Base-by-base conservation (phyloP, 495 filamentous ascomycete species). In the Lepraria neglecta region DNA sequence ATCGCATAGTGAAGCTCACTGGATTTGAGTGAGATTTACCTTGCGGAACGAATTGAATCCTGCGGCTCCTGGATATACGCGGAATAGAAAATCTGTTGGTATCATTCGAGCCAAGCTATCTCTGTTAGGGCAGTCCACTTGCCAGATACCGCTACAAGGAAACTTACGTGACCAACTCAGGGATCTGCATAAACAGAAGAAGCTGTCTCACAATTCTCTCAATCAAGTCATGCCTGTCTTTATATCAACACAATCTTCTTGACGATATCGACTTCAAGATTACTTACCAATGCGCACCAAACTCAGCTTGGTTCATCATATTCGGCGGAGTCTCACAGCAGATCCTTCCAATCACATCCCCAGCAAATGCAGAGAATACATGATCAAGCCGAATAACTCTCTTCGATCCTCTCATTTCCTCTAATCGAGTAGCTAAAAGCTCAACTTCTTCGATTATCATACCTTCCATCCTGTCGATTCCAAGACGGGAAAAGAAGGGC, bases 371-470 rank as follows among this genome's bases (percentile, higher is more conserved):
- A n/a, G 61, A 55, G 46, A 67, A 66, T n/a, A 66, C 70, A 57
- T 70, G 68, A 19, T 73, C 71, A 3, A 73, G 59, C 9, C 71
- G 59, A n/a, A 73, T 43, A 0, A 68, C 55, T 9, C 40, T 51
- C 14, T 40, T 30, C 6, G 63, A 67, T 11, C 62, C 61, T 45
- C 51, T 60, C 45, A 59, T 55, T 1, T 14, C 19, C 12, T 63
- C 60, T 1, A 66, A 21, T 3, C 64, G 47, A 11, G 4, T 40
- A 1, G 44, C 53, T 1, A 63, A 21, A 12, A 46, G 58, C 7
- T 38, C 24, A 15, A 38, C 44, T 2, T 42, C 5, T 12, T 62
- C 47, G 1, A 0, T 6, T 5, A 65, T 5, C 19, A 55, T 55
- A 3, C 44, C 28, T 21, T 50, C 17, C 1, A 65, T 47, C 0